Conservation (phyloP, 441 rosid species). For the Geranium incanum region DNA sequence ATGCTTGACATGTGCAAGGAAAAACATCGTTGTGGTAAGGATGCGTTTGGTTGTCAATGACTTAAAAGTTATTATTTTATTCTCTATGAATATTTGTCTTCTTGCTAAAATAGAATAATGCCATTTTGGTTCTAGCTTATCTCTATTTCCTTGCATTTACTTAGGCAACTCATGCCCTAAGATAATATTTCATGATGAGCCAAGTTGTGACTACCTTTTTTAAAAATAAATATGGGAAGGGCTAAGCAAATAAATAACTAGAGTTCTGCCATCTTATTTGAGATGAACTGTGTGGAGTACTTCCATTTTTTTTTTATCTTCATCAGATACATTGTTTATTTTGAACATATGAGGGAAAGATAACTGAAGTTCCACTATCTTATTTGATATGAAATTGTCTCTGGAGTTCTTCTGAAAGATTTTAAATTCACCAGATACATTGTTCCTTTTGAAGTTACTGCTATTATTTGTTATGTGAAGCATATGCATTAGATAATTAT, state of each 20-base stretch:
- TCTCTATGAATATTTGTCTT: slow-evolving; percentile 6
- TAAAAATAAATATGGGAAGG: background rate
- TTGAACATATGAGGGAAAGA: background rate
- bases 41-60: slow-evolving; percentile 19
- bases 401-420: background rate
- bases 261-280: background rate
- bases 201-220: background rate
- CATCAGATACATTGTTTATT: background rate
- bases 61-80: background rate
- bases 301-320: background rate
- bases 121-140: slow-evolving; percentile 2
- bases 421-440: background rate
- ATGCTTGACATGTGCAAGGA: slow-evolving; percentile 71
- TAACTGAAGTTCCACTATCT: background rate
- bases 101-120: background rate
- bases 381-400: background rate
- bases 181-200: background rate
- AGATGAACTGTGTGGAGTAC: background rate
- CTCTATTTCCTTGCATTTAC: background rate
- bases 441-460: slow-evolving; percentile 2
- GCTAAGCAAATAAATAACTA: background rate
- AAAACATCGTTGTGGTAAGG: slow-evolving; percentile 51
- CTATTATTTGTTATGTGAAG: background rate
- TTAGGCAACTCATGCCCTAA: slow-evolving; percentile 1
- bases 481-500: slow-evolving; percentile 6